Base-by-base conservation (phyloP, 1,139 yeast genomes). In the Debaryomyces fabryi region DNA sequence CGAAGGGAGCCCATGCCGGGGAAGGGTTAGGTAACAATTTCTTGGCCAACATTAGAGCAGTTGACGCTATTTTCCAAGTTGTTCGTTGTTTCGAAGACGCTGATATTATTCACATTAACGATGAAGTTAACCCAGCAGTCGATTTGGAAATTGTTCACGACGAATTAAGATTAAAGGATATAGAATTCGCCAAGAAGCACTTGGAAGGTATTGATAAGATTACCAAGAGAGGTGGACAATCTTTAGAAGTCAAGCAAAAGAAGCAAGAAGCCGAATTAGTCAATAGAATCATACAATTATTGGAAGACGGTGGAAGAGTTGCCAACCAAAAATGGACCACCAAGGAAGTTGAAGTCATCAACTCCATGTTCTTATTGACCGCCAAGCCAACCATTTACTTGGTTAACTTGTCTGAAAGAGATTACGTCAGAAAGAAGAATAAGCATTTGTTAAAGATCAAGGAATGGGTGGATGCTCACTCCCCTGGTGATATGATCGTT, bases 1-100 rank as follows among this genome's bases (percentile, higher is more conserved):
- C 97, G 57, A 90, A 91, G 71, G 98, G 99, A 70, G 99, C 99
- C 45, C 86, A 91, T 55, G 86, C 91, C 48, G 99, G 99, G 74
- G 99, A 93, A 73, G 99, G 99, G 67, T 83, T 93, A 59, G 99
- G 99, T 69, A 95, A 93, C 72, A 96, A 96, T 59, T 93, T 93
- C 83, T 85, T 93, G 78, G 88, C 98, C 59, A 93, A 93, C 72
- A 93, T 93, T 63, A 85, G 99, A 74, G 96, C 99, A 45, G 99
- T 93, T 54, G 99, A 93, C 79, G 96, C 98, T 57, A 85, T 93
- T 64, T 93, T 88, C 79, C 99, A 95, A 75, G 96, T 93, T 59
- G 98, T 93, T 50, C 87, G 99, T 79, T 88, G 96, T 74, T 93
- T 93, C 64, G 99, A 93, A 67, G 99, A 93, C 71, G 95, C 98